Conservation (phyloP, 495 filamentous ascomycete genomes). For the Aspergillus cristatus region DNA sequence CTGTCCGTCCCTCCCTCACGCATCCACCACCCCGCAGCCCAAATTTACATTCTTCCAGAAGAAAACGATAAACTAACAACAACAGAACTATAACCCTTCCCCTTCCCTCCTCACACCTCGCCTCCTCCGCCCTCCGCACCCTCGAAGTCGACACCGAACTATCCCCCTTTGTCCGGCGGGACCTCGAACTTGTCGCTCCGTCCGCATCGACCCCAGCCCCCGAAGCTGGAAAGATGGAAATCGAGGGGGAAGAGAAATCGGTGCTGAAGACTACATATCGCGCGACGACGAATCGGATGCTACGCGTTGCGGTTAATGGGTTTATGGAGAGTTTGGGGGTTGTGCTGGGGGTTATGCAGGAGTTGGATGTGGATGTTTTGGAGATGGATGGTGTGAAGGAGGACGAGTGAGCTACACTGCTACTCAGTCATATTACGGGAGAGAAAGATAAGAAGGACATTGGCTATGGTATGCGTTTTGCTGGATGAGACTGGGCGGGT, state of each 20-base stretch:
- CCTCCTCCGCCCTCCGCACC: constrained; percentile 62
- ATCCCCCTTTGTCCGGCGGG: constrained; percentile 68
- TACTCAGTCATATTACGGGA: too few relatives aligned
- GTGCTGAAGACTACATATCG: constrained; percentile 66
- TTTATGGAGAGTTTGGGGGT: constrained; percentile 87
- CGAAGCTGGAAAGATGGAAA: too few relatives aligned
- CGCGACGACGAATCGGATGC: constrained; percentile 90
- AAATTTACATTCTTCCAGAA: too few relatives aligned
- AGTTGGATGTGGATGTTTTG: constrained; percentile 81
- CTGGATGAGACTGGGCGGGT: too few relatives aligned
- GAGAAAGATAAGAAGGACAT: too few relatives aligned
- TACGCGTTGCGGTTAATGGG: constrained; percentile 95
- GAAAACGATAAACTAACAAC: background rate
- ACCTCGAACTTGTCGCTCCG: constrained; percentile 47
- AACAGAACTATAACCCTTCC: constrained; percentile 69
- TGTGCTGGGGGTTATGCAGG: constrained; percentile 76
- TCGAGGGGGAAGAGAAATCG: constrained; percentile 25
- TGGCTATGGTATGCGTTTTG: too few relatives aligned
- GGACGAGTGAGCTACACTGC: constrained; percentile 16
- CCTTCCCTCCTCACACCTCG: constrained; percentile 73
- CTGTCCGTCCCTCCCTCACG: constrained; percentile 42
- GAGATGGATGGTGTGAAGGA: constrained; percentile 16
- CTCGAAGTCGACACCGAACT: constrained; percentile 83
- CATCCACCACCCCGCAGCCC: constrained; percentile 5
- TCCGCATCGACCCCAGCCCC: constrained; percentile 4